Evolutionary conservation across 2,329 filamentous ascomycete genomes (phyloP).

Genomic region (Nannizziopsis arthrosporioides): DNA sequence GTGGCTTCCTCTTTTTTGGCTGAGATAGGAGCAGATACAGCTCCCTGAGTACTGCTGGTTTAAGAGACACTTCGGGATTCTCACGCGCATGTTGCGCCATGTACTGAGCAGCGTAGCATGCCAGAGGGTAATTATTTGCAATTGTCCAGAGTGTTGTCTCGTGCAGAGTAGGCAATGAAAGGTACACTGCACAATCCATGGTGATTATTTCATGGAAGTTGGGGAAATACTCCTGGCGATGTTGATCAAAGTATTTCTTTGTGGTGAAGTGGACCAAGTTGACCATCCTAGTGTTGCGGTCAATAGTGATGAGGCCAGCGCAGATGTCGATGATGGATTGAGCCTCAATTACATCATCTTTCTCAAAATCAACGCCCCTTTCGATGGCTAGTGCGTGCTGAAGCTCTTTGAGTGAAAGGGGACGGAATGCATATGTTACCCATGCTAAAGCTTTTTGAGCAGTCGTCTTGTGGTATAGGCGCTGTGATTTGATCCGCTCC

Average conservation of each 20-base stretch:
- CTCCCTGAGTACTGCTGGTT: not conserved
- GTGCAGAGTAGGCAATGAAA: constrained; percentile 17
- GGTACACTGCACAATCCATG: constrained; percentile 17
- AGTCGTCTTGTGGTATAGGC: constrained; percentile 15
- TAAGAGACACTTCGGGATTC: not conserved
- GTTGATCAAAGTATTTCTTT: constrained; percentile 24
- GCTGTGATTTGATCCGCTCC: constrained; percentile 11
- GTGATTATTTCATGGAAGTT: constrained; percentile 15
- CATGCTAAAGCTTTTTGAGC: constrained; percentile 33
- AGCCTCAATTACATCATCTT: constrained; percentile 26
- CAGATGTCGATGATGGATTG: constrained; percentile 21
- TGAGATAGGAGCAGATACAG: constrained; percentile 1
- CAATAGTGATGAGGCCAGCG: constrained; percentile 25
- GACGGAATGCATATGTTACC: constrained; percentile 31
- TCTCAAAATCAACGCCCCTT: constrained; percentile 20
- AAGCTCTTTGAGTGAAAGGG: constrained; percentile 28
- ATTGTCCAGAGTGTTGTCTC: not conserved
- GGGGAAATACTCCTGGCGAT: constrained; percentile 12
- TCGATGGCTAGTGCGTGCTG: constrained; percentile 36
- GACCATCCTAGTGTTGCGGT: constrained; percentile 22
- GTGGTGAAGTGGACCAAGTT: constrained; percentile 27
- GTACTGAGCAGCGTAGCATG: constrained; percentile 14
- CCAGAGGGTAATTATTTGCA: constrained; percentile 11
- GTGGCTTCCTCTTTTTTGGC: not conserved
- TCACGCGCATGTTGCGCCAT: not conserved